Base-by-base conservation (phyloP, 441 rosid genomes). In the Daphne laureola region DNA sequence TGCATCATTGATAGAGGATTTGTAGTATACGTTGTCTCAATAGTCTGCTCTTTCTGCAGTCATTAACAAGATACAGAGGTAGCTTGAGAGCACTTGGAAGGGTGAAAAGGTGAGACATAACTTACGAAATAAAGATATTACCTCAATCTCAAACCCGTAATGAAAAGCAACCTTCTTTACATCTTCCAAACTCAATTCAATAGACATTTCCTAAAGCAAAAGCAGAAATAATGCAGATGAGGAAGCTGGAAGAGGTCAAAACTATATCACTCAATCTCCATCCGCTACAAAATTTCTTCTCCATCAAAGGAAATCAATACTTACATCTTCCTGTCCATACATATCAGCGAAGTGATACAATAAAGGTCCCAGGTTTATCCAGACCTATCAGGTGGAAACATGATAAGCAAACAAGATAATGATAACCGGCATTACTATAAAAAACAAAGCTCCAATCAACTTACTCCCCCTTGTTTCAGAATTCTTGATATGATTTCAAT, bases 1-100 rank as follows among this genome's bases (percentile, higher is more conserved):
- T 93, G 99, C 97, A 93, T 93, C 99, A 93, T 93, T 17, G 97
- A 78, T 47, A 71, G 76, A 6, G 82, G 84, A 78, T 90, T 93
- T 49, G 88, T 75, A 23, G 95, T 85, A 66, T 93, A 93, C 3
- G 99, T 90, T 53, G 99, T 87, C 66, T 85, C 93, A 35, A 93
- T 62, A 59, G 82, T 93, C 56, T 64, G 76, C 68, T 93, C 95
- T 71, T 79, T 93, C 99, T 93, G 83, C 73, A 72, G 55, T 58
- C 67, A 62, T 16, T 41, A 65, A 64, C 17, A 59, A 25, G 42
- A 38, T 31, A 70, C 42, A 59, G 40, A 57, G 43, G 44, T 50
- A 18, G 45, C n/a, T 18, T 8, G 17, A 51, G 17, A 43, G 23
- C 17, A 38, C 52, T 36, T 36, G 9, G 53, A 23, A 47, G 25